Evolutionary conservation across 2,329 filamentous ascomycete genomes (phyloP).

Genomic region (Stachybotrys chlorohalonatus): DNA sequence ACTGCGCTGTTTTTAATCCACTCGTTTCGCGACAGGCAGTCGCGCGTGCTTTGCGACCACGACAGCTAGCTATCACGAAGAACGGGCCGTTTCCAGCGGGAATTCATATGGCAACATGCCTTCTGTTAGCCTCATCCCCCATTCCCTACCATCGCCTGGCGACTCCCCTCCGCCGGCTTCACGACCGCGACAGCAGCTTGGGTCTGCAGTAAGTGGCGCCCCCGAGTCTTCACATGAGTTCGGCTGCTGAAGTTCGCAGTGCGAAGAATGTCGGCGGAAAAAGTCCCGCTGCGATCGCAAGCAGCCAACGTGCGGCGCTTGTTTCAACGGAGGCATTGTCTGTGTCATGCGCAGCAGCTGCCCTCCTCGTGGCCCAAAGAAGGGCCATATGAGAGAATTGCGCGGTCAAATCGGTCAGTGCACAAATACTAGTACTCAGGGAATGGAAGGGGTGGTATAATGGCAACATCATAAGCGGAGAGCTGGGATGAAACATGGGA

Average conservation of each 20-base stretch:
- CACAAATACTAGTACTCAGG: not conserved
- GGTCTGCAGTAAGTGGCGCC: too few species aligned
- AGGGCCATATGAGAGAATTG: not conserved
- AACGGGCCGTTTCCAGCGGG: too few species aligned
- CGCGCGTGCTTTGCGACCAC: too few species aligned
- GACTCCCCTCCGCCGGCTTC: too few species aligned
- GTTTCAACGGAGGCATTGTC: not conserved
- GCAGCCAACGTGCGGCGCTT: not conserved
- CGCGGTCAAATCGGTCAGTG: not conserved
- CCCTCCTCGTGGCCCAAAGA: not conserved
- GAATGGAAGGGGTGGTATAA: not conserved
- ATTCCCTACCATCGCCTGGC: not conserved
- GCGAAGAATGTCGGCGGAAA: not conserved
- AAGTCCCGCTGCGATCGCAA: not conserved
- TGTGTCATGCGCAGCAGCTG: not conserved
- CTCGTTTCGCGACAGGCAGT: too few species aligned
- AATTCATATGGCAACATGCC: not conserved
- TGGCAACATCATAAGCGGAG: not conserved
- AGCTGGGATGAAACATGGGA: too few species aligned
- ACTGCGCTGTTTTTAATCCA: too few species aligned
- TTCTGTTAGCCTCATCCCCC: not conserved
- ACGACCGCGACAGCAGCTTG: too few species aligned
- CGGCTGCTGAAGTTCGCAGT: not conserved
- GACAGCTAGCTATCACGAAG: too few species aligned
- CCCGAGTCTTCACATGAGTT: not conserved